Conservation (phyloP, 768 basidiomycete genomes). For the Saitozyma sp. region DNA sequence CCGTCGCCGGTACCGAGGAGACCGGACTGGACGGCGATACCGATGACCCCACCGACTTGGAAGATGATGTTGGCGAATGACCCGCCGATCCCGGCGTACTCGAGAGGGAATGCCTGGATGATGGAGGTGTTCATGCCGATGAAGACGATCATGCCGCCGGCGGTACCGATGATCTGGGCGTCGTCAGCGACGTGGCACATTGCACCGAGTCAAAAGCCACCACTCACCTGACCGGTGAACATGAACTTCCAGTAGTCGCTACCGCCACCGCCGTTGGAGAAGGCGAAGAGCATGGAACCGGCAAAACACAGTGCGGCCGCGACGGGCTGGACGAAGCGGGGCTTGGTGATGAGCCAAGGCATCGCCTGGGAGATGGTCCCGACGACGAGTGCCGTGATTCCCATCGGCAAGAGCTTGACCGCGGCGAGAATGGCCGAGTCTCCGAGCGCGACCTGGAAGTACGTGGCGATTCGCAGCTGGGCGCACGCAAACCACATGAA, state of each 20-base stretch:
- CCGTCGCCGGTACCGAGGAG: constrained; percentile 38
- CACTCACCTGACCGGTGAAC: constrained; percentile 43
- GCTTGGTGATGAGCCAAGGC: constrained; percentile 42
- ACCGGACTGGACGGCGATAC: constrained; percentile 45
- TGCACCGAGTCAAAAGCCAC: too few species aligned
- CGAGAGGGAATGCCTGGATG: constrained; percentile 28
- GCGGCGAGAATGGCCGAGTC: constrained; percentile 45
- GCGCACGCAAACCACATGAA: constrained; percentile 48
- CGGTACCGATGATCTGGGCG: constrained; percentile 28
- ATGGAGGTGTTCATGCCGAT: constrained; percentile 37
- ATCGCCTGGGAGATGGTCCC: constrained; percentile 36
- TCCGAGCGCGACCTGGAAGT: constrained; percentile 37
- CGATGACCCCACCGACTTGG: constrained; percentile 43
- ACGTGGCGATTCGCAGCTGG: constrained; percentile 47
- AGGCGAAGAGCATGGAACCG: constrained; percentile 44
- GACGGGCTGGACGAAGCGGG: constrained; percentile 38
- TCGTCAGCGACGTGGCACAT: neutral
- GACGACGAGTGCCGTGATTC: constrained; percentile 42
- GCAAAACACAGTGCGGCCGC: constrained; percentile 36
- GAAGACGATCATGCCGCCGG: constrained; percentile 45
- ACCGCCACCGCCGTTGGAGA: constrained; percentile 36
- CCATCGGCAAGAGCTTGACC: constrained; percentile 46
- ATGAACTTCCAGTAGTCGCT: constrained; percentile 45
- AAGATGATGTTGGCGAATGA: constrained; percentile 46
- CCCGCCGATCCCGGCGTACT: constrained; percentile 41